phyloP scores from a whole-genome alignment of 208 protist species.

The Wallacemonas sp. region DNA sequence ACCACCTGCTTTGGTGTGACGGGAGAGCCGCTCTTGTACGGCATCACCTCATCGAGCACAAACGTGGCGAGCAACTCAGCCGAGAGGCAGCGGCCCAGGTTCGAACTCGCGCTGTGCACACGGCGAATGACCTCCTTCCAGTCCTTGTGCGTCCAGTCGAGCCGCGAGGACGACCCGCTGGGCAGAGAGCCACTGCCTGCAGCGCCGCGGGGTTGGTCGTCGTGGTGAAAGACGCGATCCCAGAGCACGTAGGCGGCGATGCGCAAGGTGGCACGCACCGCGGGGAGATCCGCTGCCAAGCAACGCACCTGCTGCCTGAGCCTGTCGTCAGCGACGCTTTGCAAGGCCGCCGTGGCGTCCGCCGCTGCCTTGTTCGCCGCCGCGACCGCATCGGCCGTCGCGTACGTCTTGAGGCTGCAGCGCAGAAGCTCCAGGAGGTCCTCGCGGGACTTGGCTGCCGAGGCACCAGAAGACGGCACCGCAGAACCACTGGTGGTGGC shows the following conservation, averaged over 20 bases:
- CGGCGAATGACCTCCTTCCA: slow-evolving; percentile 69
- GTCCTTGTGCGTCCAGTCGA: slow-evolving; percentile 6
- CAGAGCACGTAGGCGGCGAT: slow-evolving; percentile 48
- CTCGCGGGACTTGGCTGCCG: not conserved
- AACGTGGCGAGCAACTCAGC: slow-evolving; percentile 40
- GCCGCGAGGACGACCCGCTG: too few species aligned
- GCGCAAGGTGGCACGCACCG: slow-evolving; percentile 55
- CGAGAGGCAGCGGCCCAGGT: slow-evolving; percentile 28
- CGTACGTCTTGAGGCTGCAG: slow-evolving; percentile 2
- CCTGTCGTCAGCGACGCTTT: slow-evolving; percentile 11
- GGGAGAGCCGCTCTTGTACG: not conserved
- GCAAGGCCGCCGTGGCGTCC: not conserved
- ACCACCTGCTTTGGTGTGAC: slow-evolving; percentile 9
- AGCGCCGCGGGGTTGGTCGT: slow-evolving; percentile 18
- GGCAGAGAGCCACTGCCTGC: too few species aligned
- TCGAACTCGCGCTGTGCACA: slow-evolving; percentile 46
- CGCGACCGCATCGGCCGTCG: not conserved
- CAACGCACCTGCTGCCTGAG: slow-evolving; percentile 57
- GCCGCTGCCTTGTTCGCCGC: slow-evolving; percentile 10
- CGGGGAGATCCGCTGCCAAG: slow-evolving; percentile 41
- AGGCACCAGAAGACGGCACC: not conserved
- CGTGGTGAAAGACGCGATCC: slow-evolving; percentile 8
- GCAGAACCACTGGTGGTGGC: not conserved
- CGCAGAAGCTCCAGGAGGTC: slow-evolving; percentile 1
- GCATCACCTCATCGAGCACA: slow-evolving; percentile 31